Conservation (phyloP, 257 asterid species). For the Verbena officinalis region DNA sequence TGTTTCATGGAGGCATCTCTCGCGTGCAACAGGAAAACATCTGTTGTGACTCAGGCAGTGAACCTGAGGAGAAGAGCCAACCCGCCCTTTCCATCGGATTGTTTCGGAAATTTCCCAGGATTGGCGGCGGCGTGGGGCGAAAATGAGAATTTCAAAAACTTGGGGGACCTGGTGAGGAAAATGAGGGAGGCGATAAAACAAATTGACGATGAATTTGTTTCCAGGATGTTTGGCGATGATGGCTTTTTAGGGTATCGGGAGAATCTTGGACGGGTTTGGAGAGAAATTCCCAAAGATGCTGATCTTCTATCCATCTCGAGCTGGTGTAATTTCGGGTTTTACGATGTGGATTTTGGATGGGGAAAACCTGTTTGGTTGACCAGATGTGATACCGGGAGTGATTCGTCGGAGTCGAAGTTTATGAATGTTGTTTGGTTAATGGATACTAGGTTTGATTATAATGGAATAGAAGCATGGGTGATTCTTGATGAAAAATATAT, state of each 20-base stretch:
- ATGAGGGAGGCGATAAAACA: slow-evolving; percentile 18
- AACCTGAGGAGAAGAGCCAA: slow-evolving; percentile 25
- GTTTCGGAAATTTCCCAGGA: slow-evolving; percentile 28
- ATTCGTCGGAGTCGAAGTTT: background rate
- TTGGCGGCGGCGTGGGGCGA: background rate
- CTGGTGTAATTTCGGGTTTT: slow-evolving; percentile 23
- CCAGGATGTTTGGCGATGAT: background rate
- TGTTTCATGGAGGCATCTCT: slow-evolving; percentile 25
- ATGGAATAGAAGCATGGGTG: slow-evolving; percentile 39
- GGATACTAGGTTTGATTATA: slow-evolving; percentile 26
- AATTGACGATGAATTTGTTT: slow-evolving; percentile 18
- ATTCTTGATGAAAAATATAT: slow-evolving; percentile 26
- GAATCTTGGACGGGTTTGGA: slow-evolving; percentile 4
- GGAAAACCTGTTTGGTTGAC: slow-evolving; percentile 28
- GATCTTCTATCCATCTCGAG: slow-evolving; percentile 14
- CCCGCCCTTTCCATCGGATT: slow-evolving; percentile 26
- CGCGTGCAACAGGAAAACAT: background rate
- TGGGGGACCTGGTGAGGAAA: slow-evolving; percentile 10
- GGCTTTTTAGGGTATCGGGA: slow-evolving; percentile 21
- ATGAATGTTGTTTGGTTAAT: slow-evolving; percentile 27
- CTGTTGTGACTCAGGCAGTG: slow-evolving; percentile 4
- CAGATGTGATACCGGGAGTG: background rate
- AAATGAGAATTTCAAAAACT: background rate
- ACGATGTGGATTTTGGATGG: slow-evolving; percentile 32
- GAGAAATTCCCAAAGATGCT: background rate